Conservation (phyloP, 2,329 filamentous ascomycete species). For the Claviceps digitariae region DNA sequence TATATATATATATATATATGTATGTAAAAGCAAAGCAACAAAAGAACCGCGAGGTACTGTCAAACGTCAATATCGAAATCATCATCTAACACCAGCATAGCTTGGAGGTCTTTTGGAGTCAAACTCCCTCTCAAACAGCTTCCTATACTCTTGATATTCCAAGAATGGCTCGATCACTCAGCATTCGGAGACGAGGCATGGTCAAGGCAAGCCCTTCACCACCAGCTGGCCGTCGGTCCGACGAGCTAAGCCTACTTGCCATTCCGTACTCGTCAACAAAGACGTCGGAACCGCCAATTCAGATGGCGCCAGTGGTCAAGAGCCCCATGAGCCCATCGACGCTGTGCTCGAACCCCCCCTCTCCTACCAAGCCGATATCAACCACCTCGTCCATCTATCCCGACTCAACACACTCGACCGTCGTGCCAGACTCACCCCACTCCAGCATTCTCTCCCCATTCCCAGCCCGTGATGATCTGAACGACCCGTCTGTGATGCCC, state of each 20-base stretch:
- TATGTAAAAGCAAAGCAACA: not conserved
- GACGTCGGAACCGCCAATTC: not conserved
- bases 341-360: not conserved
- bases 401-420: not conserved
- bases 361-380: not conserved
- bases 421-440: not conserved
- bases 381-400: conserved; percentile 1
- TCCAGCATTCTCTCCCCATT: not conserved
- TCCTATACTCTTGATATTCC: not conserved
- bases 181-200: not conserved
- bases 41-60: not conserved
- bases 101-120: not conserved
- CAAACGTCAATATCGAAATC: not conserved
- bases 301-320: not conserved
- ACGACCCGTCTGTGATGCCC: not conserved
- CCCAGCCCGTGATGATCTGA: not conserved
- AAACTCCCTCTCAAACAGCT: not conserved
- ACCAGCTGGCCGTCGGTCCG: not conserved
- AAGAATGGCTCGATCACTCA: not conserved
- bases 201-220: not conserved
- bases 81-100: not conserved
- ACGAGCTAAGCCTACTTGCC: not conserved
- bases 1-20: no score
- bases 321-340: not conserved
- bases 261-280: conserved; percentile 1